These are phyloP conservation scores for Nephelium lappaceum DNA, from an alignment of 345 rosid genomes.

Conservation along the genomic window DNA sequence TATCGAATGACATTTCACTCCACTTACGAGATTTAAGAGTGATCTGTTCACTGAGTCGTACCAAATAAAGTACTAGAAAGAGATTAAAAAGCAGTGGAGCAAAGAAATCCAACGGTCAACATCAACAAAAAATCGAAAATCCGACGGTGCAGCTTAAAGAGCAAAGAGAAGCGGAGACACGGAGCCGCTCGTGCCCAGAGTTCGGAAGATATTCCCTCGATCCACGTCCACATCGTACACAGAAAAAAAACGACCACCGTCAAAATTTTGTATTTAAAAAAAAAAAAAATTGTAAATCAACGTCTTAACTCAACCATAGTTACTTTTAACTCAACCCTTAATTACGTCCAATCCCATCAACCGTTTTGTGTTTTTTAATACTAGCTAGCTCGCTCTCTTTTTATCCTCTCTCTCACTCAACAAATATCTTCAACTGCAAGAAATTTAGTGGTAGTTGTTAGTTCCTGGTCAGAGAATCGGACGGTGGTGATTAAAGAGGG, in stretches of 20 bases:
- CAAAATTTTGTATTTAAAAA: not conserved
- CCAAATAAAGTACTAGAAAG: not conserved
- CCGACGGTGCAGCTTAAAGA: slow-evolving; percentile 29
- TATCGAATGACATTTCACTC: not conserved
- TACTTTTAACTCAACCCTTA: slow-evolving; percentile 25
- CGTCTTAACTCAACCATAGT: slow-evolving; percentile 43
- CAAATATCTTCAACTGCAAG: slow-evolving; percentile 6
- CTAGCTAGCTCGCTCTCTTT: not conserved
- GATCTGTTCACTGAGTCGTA: not conserved
- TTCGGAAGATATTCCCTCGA: slow-evolving; percentile 57
- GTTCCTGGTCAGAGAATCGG: slow-evolving; percentile 2
- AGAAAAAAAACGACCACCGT: slow-evolving; percentile 26
- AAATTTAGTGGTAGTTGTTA: not conserved
- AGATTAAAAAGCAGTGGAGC: slow-evolving; percentile 22
- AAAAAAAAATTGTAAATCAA: not conserved
- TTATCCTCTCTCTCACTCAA: not conserved
- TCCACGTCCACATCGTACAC: slow-evolving; percentile 14
- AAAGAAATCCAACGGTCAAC: slow-evolving; percentile 29
- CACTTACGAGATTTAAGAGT: not conserved
- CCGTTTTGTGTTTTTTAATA: not conserved
- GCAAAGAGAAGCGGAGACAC: slow-evolving; percentile 58
- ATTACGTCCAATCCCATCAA: not conserved
- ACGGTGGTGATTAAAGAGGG: slow-evolving; percentile 9
- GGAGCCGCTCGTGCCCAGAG: slow-evolving; percentile 84
- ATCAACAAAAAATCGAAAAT: slow-evolving; percentile 23